phyloP scores from a whole-genome alignment of 140 eudicot species.

The Cichorium intybus region DNA sequence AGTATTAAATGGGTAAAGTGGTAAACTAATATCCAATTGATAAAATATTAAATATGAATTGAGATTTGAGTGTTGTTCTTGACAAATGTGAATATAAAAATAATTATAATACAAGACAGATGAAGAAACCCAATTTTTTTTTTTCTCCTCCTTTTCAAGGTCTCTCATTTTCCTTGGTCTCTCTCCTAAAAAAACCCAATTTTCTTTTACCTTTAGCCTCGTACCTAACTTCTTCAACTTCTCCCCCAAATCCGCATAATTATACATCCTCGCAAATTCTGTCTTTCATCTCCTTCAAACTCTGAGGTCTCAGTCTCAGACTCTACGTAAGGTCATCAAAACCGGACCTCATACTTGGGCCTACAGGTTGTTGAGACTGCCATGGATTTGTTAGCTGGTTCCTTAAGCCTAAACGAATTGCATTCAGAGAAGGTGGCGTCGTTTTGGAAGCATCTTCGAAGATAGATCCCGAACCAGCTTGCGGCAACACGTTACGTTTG shows the following conservation, averaged over 20 bases:
- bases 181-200: slow-evolving; percentile 44
- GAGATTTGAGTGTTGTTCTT: too few relatives aligned
- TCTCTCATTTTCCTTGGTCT: slow-evolving; percentile 44
- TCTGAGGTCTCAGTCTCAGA: slow-evolving; percentile 6
- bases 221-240: slow-evolving; percentile 59
- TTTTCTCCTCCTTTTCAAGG: slow-evolving; percentile 28
- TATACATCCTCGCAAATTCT: slow-evolving; percentile 22
- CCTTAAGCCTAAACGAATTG: slow-evolving; percentile 23
- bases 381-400: neutral
- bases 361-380: neutral
- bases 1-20: too few relatives aligned
- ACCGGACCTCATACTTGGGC: neutral
- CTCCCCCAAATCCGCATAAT: slow-evolving; percentile 35
- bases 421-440: neutral
- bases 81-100: too few relatives aligned
- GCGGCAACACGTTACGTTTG: too few relatives aligned
- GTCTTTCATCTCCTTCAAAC: slow-evolving; percentile 4
- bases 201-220: slow-evolving; percentile 31
- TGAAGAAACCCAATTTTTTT: neutral
- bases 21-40: too few relatives aligned
- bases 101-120: too few relatives aligned
- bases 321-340: slow-evolving; percentile 8
- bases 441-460: too few relatives aligned
- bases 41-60: too few relatives aligned
- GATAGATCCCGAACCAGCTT: too few relatives aligned